These are phyloP conservation scores for Quercus bicolor DNA, from an alignment of 306 rosid genomes.

Conservation along the genomic window DNA sequence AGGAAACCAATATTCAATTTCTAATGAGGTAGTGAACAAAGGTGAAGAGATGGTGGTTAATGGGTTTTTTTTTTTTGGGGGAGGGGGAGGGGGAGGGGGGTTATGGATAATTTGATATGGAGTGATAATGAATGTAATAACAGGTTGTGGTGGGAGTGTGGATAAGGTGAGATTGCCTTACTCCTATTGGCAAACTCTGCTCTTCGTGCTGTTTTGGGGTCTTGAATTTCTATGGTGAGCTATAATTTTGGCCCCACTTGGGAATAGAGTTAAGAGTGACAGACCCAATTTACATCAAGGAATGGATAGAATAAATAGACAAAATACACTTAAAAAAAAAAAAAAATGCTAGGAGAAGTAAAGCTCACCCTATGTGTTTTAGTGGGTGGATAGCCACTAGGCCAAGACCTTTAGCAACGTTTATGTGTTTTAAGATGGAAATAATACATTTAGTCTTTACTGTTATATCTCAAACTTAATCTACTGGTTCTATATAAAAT, in stretches of 20 bases:
- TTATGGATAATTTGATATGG: constrained; percentile 30
- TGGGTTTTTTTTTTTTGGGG: not conserved
- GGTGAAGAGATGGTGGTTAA: not conserved
- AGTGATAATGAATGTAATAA: constrained; percentile 24
- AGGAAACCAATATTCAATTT: not conserved
- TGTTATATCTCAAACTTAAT: too few relatives aligned
- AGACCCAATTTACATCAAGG: not conserved
- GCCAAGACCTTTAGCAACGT: too few relatives aligned
- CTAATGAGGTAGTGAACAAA: not conserved
- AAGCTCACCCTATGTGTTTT: too few relatives aligned
- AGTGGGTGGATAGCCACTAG: too few relatives aligned
- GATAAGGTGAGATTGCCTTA: constrained; percentile 92
- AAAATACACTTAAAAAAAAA: not conserved
- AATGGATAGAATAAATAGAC: not conserved
- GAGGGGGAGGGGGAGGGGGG: not conserved
- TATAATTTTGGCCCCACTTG: constrained; percentile 43
- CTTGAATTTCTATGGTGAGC: constrained; percentile 18
- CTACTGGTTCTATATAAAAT: too few relatives aligned
- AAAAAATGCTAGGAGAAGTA: too few relatives aligned
- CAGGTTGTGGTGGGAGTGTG: constrained; percentile 73
- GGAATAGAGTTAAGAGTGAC: not conserved
- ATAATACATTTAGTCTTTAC: too few relatives aligned
- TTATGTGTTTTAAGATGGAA: too few relatives aligned
- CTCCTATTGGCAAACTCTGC: constrained; percentile 64
- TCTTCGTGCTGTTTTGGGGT: not conserved